Base-by-base conservation (phyloP, 306 rosid species). In the Vigna trinervia region DNA sequence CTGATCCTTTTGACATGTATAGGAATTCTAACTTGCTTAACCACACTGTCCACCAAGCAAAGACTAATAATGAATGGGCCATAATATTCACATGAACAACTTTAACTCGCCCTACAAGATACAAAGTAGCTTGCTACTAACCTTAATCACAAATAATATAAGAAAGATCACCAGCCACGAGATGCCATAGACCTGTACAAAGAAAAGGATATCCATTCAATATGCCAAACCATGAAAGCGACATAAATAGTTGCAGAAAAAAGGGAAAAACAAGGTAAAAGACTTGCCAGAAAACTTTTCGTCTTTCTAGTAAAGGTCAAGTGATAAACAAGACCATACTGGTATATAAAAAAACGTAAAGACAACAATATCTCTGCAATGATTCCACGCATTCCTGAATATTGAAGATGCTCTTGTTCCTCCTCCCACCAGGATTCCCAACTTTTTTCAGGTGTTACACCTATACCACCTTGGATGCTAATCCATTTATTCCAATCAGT, bases 361-460 rank as follows among this genome's bases (percentile, higher is more conserved):
- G 97, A 82, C 71, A 95, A 80, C 70, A 95, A 65, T 76, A 95
- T 95, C 85, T 90, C 98, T 5, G 88, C 90, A 15, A 89, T 58
- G 52, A 89, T 86, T 71, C 98, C 98, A 2, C 98, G 96, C 52
- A 65, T 87, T 76, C 97, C 98, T 11, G 98, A 92, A 86, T 95
- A 74, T 47, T 60, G 91, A 70, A 95, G 97, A 89, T 95, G 99
- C 77, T 90, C 97, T 78, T 90, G 99, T 81, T 92, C 97, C 86
- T 89, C 97, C 81, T 95, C 98, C 98, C 98, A 95, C 98, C 98
- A 95, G 38, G 98, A 95, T 78, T 95, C 97, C 98, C 97, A 95
- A 82, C 98, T 95, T 83, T 95, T 95, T 84, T 89, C 97, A 13
- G 97, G 83, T 0, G 88, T 93, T 78, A 95, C 97, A 80, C 98